Base-by-base conservation (phyloP, 352 stramenopile genomes). In the Pythium scleroteichum region DNA sequence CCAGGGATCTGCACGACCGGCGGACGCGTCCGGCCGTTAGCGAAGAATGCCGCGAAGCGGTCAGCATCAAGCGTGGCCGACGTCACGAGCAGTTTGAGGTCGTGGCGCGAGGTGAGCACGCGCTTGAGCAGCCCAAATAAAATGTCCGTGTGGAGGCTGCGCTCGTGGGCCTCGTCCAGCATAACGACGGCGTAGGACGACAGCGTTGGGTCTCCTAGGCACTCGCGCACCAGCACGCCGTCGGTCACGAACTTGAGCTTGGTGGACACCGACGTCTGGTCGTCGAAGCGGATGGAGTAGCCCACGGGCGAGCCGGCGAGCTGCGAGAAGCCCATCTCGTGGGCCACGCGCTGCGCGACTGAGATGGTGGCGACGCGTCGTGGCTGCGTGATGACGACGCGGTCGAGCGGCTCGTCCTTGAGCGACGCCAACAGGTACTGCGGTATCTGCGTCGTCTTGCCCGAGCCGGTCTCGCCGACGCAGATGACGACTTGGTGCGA, bases 381-480 rank as follows among this genome's bases (percentile, higher is more conserved):
- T 6, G 85, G 85, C 68, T 99, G 96, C 60, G 82, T 97, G 58
- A 97, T 94, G 4, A 84, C 95, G 27, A 95, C 70, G 46, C 73
- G 72, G 45, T 56, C 53, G 26, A n/a, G 26, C 0, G 5, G 46
- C 14, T 68, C 65, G 75, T 75, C 90, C 41, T 81, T 79, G 24
- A 42, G 68, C 23, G 92, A 72, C 33, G 66, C 63, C 24, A 86
- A 62, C 7, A 99, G 72, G 68, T 98, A 99, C 77, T 99, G 98
- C 7, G 98, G 97, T 42, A 99, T 98, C 80, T 99, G 97, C 14
- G 97, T 99, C 22, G 97, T 99, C 73, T 99, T 99, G 39, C 97
- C 97, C 13, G 85, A 98, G 16, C 96, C 95, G 0, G 95, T 98
- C 64, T 98, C 94, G 32, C 83, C 85, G 17, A 94, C 76, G 53